phyloP scores from a whole-genome alignment of 495 filamentous ascomycete species.

The Acidomyces sp. region DNA sequence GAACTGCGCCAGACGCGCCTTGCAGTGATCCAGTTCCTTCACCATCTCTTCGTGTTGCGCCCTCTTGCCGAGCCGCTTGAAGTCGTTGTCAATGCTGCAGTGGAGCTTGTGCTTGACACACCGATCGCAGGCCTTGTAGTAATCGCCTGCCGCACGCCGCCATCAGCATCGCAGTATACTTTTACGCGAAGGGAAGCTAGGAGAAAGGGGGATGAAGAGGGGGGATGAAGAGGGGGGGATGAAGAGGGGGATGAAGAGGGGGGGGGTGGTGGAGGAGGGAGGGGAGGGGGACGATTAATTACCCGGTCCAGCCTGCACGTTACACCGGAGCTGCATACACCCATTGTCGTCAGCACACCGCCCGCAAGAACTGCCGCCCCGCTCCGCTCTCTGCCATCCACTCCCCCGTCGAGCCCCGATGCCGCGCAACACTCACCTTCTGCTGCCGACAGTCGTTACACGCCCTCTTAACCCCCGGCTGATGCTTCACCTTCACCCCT shows the following conservation, averaged over 20 bases:
- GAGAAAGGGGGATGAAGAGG: too few relatives aligned
- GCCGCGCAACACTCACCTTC: constrained; percentile 48
- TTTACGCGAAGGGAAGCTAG: too few relatives aligned
- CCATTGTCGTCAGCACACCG: neutral
- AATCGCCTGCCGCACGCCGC: too few relatives aligned
- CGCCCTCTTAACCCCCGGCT: constrained; percentile 49
- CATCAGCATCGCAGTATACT: too few relatives aligned
- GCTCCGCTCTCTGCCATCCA: constrained; percentile 5
- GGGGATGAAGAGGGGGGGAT: too few relatives aligned
- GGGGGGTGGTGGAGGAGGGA: too few relatives aligned
- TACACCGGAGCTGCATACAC: constrained; percentile 59
- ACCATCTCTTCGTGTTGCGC: constrained; percentile 89
- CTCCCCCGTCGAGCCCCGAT: neutral
- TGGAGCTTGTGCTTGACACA: constrained; percentile 75
- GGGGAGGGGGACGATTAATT: too few relatives aligned
- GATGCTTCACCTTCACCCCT: constrained; percentile 7
- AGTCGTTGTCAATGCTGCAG: constrained; percentile 88
- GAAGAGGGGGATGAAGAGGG: too few relatives aligned
- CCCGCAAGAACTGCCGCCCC: neutral
- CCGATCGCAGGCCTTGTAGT: constrained; percentile 65
- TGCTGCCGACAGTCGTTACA: constrained; percentile 95
- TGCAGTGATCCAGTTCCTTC: constrained; percentile 44
- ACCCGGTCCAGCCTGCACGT: constrained; percentile 47
- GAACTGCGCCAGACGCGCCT: constrained; percentile 30
- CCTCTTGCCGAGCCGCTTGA: constrained; percentile 85